Conservation (phyloP, 176 grass and related monocot species). For the Carex scoparia region DNA sequence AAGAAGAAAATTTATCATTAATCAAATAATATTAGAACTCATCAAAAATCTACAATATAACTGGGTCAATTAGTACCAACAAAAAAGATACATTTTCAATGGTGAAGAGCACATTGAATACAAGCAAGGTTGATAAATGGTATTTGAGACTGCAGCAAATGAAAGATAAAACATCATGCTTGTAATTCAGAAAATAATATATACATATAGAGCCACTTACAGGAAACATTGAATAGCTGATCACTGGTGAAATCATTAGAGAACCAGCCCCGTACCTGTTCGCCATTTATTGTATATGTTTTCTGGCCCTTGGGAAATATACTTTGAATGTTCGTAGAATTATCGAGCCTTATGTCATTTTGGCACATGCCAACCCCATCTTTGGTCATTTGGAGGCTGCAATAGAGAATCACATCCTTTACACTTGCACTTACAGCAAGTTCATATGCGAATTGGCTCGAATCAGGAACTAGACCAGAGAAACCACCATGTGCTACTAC, state of each 20-base stretch:
- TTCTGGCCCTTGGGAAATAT: conserved; percentile 47
- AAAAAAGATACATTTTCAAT: not conserved
- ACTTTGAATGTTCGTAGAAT: conserved; percentile 43
- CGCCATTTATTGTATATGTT: conserved; percentile 42
- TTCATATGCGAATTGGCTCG: conserved; percentile 52
- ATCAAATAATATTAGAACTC: not conserved
- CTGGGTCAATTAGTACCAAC: conserved; percentile 11
- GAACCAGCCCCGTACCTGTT: conserved; percentile 64
- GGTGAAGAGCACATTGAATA: not conserved
- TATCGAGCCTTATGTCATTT: conserved; percentile 49
- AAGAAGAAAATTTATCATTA: conserved; percentile 15
- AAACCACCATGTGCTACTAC: conserved; percentile 75
- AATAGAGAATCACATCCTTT: conserved; percentile 43
- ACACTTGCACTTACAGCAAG: conserved; percentile 43
- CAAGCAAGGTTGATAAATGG: not conserved
- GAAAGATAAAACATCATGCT: conserved; percentile 13
- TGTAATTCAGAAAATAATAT: not conserved
- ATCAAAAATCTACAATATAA: conserved; percentile 8
- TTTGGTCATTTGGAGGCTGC: conserved; percentile 62
- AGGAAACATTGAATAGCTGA: conserved; percentile 59
- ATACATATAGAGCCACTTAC: conserved; percentile 44
- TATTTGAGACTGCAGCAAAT: not conserved
- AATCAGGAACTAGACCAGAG: conserved; percentile 76
- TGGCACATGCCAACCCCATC: conserved; percentile 57
- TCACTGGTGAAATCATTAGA: conserved; percentile 69